phyloP scores from a whole-genome alignment of 1,139 yeast species.

The Kodamaea sp. region DNA sequence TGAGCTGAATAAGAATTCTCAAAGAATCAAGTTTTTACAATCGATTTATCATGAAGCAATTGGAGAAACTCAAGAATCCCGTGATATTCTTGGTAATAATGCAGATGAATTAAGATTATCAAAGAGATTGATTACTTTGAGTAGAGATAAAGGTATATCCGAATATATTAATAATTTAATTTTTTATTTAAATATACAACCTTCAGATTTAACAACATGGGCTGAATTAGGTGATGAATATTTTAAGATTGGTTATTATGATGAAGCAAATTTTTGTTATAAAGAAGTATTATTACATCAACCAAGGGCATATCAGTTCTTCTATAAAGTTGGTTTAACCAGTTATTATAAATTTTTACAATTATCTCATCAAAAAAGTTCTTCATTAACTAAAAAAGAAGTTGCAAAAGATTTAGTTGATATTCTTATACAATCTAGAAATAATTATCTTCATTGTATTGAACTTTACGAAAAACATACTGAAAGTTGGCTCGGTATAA shows the following conservation, averaged over 20 bases:
- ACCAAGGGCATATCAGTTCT: slow-evolving; percentile 73
- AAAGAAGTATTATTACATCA: slow-evolving; percentile 65
- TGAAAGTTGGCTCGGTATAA: slow-evolving; percentile 77
- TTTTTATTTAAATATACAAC: slow-evolving; percentile 52
- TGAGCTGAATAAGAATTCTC: slow-evolving; percentile 44
- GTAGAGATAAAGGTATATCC: slow-evolving; percentile 18
- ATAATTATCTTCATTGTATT: slow-evolving; percentile 62
- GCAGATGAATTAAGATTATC: slow-evolving; percentile 36
- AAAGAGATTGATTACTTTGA: slow-evolving; percentile 34
- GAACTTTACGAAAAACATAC: slow-evolving; percentile 70
- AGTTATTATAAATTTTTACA: slow-evolving; percentile 19
- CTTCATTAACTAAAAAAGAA: slow-evolving; percentile 5
- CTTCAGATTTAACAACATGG: slow-evolving; percentile 77
- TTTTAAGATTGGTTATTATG: slow-evolving; percentile 55
- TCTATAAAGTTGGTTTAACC: slow-evolving; percentile 53
- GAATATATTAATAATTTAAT: slow-evolving; percentile 48
- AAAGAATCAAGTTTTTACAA: slow-evolving; percentile 54
- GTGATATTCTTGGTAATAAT: slow-evolving; percentile 33
- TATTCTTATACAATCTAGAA: slow-evolving; percentile 36
- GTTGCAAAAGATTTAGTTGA: slow-evolving; percentile 17
- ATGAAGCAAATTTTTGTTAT: slow-evolving; percentile 60
- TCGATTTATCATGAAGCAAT: slow-evolving; percentile 57
- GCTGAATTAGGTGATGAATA: slow-evolving; percentile 69
- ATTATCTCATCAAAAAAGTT: slow-evolving; percentile 1
- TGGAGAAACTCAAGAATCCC: slow-evolving; percentile 35